A percentile compares a stretch with the other conserved stretches of the same genome.
Conservation (phyloP, 2,329 filamentous ascomycete genomes). For the Fusarium nygamai region DNA sequence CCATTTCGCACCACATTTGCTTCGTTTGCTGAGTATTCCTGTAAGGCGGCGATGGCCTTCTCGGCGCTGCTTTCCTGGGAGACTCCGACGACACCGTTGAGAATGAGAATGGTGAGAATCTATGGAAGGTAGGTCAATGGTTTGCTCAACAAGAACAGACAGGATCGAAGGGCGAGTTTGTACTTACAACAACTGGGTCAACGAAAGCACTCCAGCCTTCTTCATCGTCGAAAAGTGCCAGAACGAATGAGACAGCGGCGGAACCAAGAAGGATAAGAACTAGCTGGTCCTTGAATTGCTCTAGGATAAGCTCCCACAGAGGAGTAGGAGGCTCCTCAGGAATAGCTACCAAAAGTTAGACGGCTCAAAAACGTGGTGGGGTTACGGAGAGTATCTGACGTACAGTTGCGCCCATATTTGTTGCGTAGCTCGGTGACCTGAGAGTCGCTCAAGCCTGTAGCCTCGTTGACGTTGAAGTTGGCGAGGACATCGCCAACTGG, state of each 20-base stretch:
- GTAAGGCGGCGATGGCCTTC: conserved; percentile 96
- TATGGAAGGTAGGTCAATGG: conserved; percentile 48
- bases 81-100: conserved; percentile 97
- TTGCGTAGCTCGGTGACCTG: conserved; percentile 65
- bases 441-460: conserved; percentile 65
- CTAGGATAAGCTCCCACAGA: conserved; percentile 93
- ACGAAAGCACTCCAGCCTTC: conserved; percentile 98
- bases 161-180: neutral
- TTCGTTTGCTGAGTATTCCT: conserved; percentile 99
- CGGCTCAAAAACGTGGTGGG: conserved; percentile 8
- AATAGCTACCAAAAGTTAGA: conserved; percentile 57
- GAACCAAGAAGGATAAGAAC: conserved; percentile 95
- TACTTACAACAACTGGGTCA: conserved; percentile 89
- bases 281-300: conserved; percentile 99
- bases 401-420: conserved; percentile 75
- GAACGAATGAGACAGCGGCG: conserved; percentile 89
- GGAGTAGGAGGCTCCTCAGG: conserved; percentile 94
- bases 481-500: conserved; percentile 67
- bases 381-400: conserved; percentile 39
- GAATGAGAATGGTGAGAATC: conserved; percentile 96
- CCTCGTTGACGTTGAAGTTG: conserved; percentile 65
- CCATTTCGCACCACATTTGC: conserved; percentile 88
- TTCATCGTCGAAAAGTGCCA: conserved; percentile 92
- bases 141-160: neutral
- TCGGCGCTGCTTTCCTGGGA: conserved; percentile 99